Base-by-base conservation (phyloP, 805 yeast genomes). In the Lipomyces spencermartinsiae region DNA sequence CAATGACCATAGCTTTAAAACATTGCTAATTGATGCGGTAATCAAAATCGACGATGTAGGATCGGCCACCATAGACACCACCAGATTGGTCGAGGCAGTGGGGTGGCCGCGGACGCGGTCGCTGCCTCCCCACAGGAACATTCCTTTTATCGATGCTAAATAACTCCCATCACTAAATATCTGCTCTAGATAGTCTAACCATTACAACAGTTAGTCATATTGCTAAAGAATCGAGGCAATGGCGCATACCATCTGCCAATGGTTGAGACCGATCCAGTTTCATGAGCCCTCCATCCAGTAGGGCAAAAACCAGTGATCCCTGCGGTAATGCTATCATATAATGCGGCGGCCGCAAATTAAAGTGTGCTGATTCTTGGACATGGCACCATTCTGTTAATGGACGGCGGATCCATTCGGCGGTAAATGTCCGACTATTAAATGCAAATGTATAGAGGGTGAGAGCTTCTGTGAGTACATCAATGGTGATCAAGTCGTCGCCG, bases 261-360 rank as follows among this genome's bases (percentile, higher is more conserved):
- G 78, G 70, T 22, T 66, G 25, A 7, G 72, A 58, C 51, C 81
- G 72, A 37, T 72, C 63, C 22, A 68, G 49, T 61, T 66, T 69
- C 61, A 92, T 78, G 55, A 93, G 76, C 0, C 93, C 92, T 33
- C 98, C 97, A 78, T 93, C 97, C 57, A 83, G 82, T 60, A 93
- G 80, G 4, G 92, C 82, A 0, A 89, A 86, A 2, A 92, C 76
- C 8, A 87, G 75, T 58, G 83, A 82, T 2, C 75, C 73, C 0
- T 79, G 69, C 39, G 85, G 82, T 16, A 87, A 77, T 0, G 89
- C 76, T 61, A 82, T 80, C 68, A 90, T 73, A 25, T 83, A 77
- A 56, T 85, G 84, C 1, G 94, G 92, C 31, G 78, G 77, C 73
- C 90, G 82, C 5, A 85, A 75, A 39, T 85, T 86, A 71, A 89